Evolutionary conservation across 495 filamentous ascomycete genomes (phyloP).

Genomic region (Aspergillus taichungensis): DNA sequence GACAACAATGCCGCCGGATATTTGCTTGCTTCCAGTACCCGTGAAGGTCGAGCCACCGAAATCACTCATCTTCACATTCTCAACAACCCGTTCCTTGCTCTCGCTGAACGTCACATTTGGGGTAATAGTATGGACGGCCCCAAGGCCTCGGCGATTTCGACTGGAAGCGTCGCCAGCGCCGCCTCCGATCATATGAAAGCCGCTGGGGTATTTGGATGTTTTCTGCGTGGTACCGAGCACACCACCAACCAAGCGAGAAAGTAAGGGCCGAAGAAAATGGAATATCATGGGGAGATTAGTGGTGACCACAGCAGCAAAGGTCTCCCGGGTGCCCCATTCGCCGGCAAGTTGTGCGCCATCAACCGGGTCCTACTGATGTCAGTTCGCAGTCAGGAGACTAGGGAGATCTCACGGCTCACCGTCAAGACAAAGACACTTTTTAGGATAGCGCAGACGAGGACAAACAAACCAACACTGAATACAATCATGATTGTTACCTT

Average conservation of each 20-base stretch:
- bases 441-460: conserved; percentile 39
- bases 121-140: conserved; percentile 37
- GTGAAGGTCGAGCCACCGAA: conserved; percentile 10
- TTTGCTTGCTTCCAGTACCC: not conserved
- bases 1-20: conserved; percentile 17
- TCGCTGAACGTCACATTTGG: conserved; percentile 36
- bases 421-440: conserved; percentile 39
- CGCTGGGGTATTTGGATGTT: conserved; percentile 16
- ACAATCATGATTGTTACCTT: conserved; percentile 40
- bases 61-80: conserved; percentile 30
- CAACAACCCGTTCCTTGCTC: conserved; percentile 42
- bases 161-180: conserved; percentile 25
- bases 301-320: conserved; percentile 43
- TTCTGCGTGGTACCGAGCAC: conserved; percentile 21
- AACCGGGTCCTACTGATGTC: conserved; percentile 25
- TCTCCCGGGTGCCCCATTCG: conserved; percentile 44
- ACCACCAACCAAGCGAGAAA: conserved; percentile 26
- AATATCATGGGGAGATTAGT: conserved; percentile 48
- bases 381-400: too few relatives aligned
- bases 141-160: conserved; percentile 31
- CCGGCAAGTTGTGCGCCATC: conserved; percentile 39
- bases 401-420: conserved; percentile 12
- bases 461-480: conserved; percentile 41
- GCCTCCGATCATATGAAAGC: conserved; percentile 10
- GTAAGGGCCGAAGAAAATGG: conserved; percentile 37